These are phyloP conservation scores for Tylopilus cervinicoccineus DNA, from an alignment of 768 basidiomycete genomes.

Conservation along the genomic window DNA sequence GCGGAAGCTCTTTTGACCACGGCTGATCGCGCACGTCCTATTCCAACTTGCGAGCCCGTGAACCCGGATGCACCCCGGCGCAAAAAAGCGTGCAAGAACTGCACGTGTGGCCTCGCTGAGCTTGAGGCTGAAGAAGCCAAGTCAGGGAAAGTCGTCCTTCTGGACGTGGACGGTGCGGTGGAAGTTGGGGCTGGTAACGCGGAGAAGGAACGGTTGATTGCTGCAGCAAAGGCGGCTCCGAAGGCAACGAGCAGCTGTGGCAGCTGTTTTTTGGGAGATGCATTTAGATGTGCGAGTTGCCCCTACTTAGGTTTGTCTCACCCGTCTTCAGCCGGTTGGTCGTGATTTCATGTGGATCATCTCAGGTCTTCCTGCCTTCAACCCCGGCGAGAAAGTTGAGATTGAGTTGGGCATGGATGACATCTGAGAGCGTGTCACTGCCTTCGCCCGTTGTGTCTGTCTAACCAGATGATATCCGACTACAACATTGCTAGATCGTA, in stretches of 20 bases:
- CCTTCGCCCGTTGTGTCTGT: background rate
- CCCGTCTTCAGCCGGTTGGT: constrained; percentile 3
- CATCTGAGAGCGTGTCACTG: constrained; percentile 42
- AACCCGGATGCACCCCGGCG: constrained; percentile 49
- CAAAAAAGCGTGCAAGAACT: constrained; percentile 94
- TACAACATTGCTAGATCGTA: background rate
- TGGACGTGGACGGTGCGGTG: constrained; percentile 57
- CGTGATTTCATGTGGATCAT: constrained; percentile 6
- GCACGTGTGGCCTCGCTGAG: constrained; percentile 95
- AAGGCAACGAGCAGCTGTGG: constrained; percentile 97
- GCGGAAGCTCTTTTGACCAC: constrained; percentile 79
- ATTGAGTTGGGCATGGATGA: constrained; percentile 89
- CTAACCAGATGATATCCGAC: constrained; percentile 2
- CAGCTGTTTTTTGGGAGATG: constrained; percentile 96
- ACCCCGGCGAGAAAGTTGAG: constrained; percentile 97
- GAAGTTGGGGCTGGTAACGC: constrained; percentile 51
- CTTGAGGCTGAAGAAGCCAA: constrained; percentile 78
- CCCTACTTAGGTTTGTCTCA: constrained; percentile 86
- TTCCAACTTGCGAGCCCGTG: constrained; percentile 71
- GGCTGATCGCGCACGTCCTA: constrained; percentile 76
- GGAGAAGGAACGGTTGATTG: constrained; percentile 62
- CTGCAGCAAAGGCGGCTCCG: constrained; percentile 66
- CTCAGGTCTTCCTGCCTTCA: constrained; percentile 94
- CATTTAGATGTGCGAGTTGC: constrained; percentile 94
- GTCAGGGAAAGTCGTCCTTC: constrained; percentile 57